Percentiles rank a stretch among this genome's conserved stretches.
phyloP scores from a whole-genome alignment of 2,329 filamentous ascomycete genomes.

The Aspergillus ustus region DNA sequence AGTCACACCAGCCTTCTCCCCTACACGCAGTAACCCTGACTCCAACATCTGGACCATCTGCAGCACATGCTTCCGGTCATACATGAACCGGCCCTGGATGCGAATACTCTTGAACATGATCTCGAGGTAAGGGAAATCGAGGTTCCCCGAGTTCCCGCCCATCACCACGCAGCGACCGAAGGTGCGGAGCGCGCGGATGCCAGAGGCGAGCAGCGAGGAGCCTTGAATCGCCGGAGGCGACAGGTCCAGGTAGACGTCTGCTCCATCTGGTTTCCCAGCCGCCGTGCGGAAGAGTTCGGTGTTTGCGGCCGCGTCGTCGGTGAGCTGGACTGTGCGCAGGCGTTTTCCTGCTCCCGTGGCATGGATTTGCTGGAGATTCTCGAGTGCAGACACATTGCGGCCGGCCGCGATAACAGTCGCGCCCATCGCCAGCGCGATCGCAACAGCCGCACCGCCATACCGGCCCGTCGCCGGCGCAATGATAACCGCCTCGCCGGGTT shows the following conservation, averaged over 20 bases:
- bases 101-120: constrained; percentile 8
- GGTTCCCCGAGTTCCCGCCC: background rate
- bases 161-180: constrained; percentile 2
- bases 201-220: background rate
- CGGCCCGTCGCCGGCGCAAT: constrained; percentile 5
- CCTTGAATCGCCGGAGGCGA: background rate
- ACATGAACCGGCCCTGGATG: constrained; percentile 14
- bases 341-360: background rate
- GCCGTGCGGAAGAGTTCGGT: background rate
- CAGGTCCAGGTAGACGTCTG: constrained; percentile 4
- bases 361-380: background rate
- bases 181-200: background rate
- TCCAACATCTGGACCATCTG: constrained; percentile 8
- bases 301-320: background rate
- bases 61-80: background rate
- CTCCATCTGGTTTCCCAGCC: background rate
- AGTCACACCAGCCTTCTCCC: background rate
- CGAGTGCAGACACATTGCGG: background rate
- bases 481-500: constrained; percentile 7
- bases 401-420: background rate
- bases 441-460: constrained; percentile 5
- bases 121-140: background rate
- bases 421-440: background rate
- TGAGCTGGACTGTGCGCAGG: background rate
- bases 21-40: constrained; percentile 1